Conservation (phyloP, 169 alveolate species). For the Cryptosporidium sp. region DNA sequence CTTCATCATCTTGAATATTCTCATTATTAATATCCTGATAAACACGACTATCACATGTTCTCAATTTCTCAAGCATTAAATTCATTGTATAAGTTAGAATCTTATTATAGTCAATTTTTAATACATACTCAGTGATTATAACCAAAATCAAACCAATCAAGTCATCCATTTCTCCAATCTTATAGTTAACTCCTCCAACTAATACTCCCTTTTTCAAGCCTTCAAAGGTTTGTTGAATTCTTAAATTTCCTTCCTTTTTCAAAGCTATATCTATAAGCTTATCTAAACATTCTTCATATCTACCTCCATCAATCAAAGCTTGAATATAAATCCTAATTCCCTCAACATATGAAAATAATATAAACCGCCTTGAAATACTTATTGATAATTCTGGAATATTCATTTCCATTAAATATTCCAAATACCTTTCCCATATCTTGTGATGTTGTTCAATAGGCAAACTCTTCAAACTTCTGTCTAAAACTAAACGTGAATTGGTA, state of each 20-base stretch:
- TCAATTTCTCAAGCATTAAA: slow-evolving; percentile 23
- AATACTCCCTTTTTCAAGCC: slow-evolving; percentile 2
- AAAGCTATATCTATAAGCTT: not conserved
- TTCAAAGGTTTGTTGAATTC: not conserved
- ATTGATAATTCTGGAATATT: slow-evolving; percentile 51
- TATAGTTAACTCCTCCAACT: slow-evolving; percentile 4
- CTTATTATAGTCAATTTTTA: not conserved
- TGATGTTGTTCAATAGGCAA: slow-evolving; percentile 35
- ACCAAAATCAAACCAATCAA: not conserved
- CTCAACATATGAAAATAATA: slow-evolving; percentile 24
- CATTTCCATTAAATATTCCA: slow-evolving; percentile 31
- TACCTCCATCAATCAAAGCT: slow-evolving; percentile 43
- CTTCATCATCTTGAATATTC: not conserved
- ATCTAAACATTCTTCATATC: slow-evolving; percentile 15
- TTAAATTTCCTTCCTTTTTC: slow-evolving; percentile 13
- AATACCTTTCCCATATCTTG: slow-evolving; percentile 48
- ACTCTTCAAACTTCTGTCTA: slow-evolving; percentile 45
- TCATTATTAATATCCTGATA: slow-evolving; percentile 1
- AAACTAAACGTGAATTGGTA: slow-evolving; percentile 52
- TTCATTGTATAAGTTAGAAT: not conserved
- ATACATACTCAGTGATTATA: slow-evolving; percentile 20
- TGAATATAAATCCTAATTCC: slow-evolving; percentile 37
- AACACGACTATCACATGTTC: not conserved
- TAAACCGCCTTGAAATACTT: slow-evolving; percentile 40
- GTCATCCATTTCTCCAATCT: slow-evolving; percentile 31